phyloP scores from a whole-genome alignment of 768 basidiomycete species.

The Suillus hirtellus region DNA sequence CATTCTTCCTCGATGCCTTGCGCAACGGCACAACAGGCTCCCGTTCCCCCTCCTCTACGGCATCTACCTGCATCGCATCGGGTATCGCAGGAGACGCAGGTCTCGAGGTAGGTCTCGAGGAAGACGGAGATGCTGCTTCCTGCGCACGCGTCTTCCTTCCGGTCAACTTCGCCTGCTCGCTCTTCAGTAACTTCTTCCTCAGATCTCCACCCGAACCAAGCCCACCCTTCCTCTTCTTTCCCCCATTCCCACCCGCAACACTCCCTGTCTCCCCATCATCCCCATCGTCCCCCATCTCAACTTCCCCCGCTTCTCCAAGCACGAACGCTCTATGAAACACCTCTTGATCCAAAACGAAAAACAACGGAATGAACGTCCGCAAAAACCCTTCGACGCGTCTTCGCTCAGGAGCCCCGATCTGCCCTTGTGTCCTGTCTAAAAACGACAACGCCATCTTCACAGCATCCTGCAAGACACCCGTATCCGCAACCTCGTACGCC shows the following conservation, averaged over 20 bases:
- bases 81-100: constrained; percentile 59
- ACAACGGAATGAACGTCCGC: constrained; percentile 71
- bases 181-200: constrained; percentile 79
- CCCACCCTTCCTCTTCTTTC: constrained; percentile 41
- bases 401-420: constrained; percentile 70
- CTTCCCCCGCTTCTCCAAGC: constrained; percentile 59
- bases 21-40: constrained; percentile 26
- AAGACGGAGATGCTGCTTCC: constrained; percentile 52
- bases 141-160: constrained; percentile 58
- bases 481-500: constrained; percentile 73
- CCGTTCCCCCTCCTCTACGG: constrained; percentile 29
- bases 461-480: constrained; percentile 78
- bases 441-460: constrained; percentile 89
- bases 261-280: constrained; percentile 41
- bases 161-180: constrained; percentile 76
- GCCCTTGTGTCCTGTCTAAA: constrained; percentile 83
- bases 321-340: constrained; percentile 72
- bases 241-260: constrained; percentile 32
- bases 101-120: constrained; percentile 61
- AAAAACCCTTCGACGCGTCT: constrained; percentile 82
- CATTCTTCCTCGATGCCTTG: constrained; percentile 44
- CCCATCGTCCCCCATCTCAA: constrained; percentile 54
- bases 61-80: constrained; percentile 41
- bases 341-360: constrained; percentile 73
- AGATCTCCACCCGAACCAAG: constrained; percentile 58